Percentiles rank a stretch among this genome's conserved stretches.
These are phyloP conservation scores for Fraxinus angustifolia DNA, from an alignment of 305 asterid genomes.

Conservation along the genomic window DNA sequence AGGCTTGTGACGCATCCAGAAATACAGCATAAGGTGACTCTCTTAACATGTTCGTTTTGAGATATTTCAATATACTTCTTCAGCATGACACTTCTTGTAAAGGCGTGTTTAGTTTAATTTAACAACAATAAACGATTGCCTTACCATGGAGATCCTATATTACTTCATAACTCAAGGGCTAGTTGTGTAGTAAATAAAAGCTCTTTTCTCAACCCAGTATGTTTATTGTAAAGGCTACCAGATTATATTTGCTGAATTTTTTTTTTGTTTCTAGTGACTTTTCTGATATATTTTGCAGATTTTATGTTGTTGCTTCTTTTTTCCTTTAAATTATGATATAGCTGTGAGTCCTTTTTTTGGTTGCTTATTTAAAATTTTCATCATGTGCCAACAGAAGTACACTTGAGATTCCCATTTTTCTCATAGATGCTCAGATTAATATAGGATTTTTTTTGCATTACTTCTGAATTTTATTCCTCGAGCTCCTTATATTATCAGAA, in stretches of 20 bases:
- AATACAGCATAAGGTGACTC: conserved; percentile 40
- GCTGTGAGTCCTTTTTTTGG: background rate
- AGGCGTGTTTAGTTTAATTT: background rate
- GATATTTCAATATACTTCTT: conserved; percentile 6
- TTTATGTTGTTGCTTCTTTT: background rate
- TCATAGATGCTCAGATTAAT: background rate
- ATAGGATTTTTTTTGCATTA: background rate
- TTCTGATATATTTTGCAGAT: background rate
- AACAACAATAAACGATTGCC: conserved; percentile 8
- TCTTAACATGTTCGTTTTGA: background rate
- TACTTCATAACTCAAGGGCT: background rate
- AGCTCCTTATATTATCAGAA: background rate
- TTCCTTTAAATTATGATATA: background rate
- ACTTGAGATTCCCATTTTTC: background rate
- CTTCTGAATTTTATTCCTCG: conserved; percentile 4
- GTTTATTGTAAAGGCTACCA: background rate
- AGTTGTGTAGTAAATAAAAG: background rate
- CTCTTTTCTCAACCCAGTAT: background rate
- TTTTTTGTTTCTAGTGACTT: background rate
- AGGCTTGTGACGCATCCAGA: conserved; percentile 40
- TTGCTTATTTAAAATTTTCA: background rate
- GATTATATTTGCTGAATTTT: background rate
- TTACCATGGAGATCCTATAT: conserved; percentile 9
- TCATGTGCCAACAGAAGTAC: background rate
- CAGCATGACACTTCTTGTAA: background rate